phyloP scores from a whole-genome alignment of 495 filamentous ascomycete species.

The Penicillium pulvis region DNA sequence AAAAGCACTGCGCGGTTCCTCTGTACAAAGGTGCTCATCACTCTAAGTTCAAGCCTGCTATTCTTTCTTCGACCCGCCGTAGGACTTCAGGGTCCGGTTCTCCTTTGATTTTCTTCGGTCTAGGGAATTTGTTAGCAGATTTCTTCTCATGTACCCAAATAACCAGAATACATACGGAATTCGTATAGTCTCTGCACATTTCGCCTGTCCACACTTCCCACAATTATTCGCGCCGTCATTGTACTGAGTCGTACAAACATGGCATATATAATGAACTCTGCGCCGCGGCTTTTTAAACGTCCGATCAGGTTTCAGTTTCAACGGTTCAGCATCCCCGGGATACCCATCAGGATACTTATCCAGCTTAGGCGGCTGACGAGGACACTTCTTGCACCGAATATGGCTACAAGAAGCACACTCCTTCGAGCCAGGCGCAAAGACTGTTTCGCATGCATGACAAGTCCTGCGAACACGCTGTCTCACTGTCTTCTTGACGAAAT shows the following conservation, averaged over 20 bases:
- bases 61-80: conserved; percentile 58
- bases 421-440: conserved; percentile 60
- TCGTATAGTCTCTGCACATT: conserved; percentile 48
- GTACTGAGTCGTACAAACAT: conserved; percentile 61
- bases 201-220: conserved; percentile 61
- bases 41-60: conserved; percentile 37
- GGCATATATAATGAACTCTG: conserved; percentile 62
- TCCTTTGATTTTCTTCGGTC: conserved; percentile 60
- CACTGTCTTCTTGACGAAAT: conserved; percentile 65
- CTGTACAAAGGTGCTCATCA: conserved; percentile 5
- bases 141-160: not conserved
- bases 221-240: conserved; percentile 52
- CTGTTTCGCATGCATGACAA: conserved; percentile 73
- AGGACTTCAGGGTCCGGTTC: conserved; percentile 67
- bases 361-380: conserved; percentile 72
- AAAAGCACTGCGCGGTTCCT: not conserved
- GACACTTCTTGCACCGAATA: conserved; percentile 77
- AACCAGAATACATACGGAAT: conserved; percentile 47
- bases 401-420: conserved; percentile 74
- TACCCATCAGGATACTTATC: conserved; percentile 78
- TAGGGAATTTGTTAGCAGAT: conserved; percentile 44
- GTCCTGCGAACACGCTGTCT: conserved; percentile 71
- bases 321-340: conserved; percentile 64
- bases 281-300: conserved; percentile 47
- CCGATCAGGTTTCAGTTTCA: conserved; percentile 34